Base-by-base conservation (phyloP, 2,329 filamentous ascomycete genomes). In the Juglanconis juglandina region DNA sequence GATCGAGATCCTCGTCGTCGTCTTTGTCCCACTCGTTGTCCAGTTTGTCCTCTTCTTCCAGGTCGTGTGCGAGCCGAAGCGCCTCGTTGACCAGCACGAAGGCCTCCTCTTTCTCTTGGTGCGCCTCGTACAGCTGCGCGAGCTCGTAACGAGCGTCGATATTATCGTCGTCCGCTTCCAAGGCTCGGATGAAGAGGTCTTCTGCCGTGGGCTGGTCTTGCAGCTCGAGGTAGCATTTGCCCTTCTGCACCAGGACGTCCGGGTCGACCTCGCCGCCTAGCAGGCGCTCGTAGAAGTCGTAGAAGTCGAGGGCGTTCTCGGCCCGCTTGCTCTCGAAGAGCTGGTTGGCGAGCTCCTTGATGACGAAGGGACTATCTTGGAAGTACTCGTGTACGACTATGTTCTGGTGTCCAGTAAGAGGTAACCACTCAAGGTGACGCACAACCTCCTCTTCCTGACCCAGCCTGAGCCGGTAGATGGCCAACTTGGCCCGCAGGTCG, bases 401-500 rank as follows among this genome's bases (percentile, higher is more conserved):
- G 51, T 87, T 82, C 6, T 84, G 80, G 24, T 14, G n/a, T 11
- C 39, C 37, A 3, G 48, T 44, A 2, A 90, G 87, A 53, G 90
- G 84, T 34, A 97, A 79, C 77, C 88, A 87, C 61, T 84, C 76
- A 59, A 94, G 79, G 69, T 94, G 90, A 85, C 89, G 65, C 11
- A 90, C 79, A 17, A 91, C 92, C 76, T 98, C 94, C 13, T 85
- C 77, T 30, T 84, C 77, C 33, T 88, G 77, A 0, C 85, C 86
- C 62, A 91, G 78, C 58, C 86, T 87, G 41, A 96, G 76, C n/a
- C 95, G 87, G 70, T 92, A 94, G 4, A 94, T 77, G 3, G 91
- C 94, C 64, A 99, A 77, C 70, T 94, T 95, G 35, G 91, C 84
- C 24, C 94, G 87, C 47, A 99, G 78, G 66, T 97, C 92, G 5